Percentiles rank a stretch among this genome's conserved stretches.
These are phyloP conservation scores for Talaromyces trachyspermus DNA, from an alignment of 495 filamentous ascomycete genomes.

Conservation along the genomic window DNA sequence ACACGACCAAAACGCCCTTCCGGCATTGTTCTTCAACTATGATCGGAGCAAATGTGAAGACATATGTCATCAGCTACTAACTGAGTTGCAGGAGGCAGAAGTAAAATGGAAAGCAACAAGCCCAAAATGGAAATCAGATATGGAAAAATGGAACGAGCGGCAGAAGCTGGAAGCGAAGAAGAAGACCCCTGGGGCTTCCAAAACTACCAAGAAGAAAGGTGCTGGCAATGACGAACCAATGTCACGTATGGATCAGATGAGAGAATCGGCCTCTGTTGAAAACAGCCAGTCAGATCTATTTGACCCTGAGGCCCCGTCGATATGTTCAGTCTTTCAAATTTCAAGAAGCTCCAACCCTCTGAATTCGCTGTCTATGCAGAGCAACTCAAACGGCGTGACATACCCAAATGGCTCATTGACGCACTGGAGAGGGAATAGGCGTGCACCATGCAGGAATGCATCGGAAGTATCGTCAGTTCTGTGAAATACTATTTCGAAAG, in stretches of 20 bases:
- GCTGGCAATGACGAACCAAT: conserved; percentile 32
- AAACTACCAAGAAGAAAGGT: conserved; percentile 28
- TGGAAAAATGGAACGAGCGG: conserved; percentile 47
- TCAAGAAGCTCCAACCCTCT: conserved; percentile 37
- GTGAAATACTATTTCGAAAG: conserved; percentile 54
- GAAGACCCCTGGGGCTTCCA: conserved; percentile 25
- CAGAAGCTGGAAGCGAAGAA: conserved; percentile 32
- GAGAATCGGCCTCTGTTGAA: conserved; percentile 48
- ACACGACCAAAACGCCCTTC: conserved; percentile 55
- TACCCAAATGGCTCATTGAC: conserved; percentile 41
- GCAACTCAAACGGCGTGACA: conserved; percentile 35
- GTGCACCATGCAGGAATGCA: conserved; percentile 77
- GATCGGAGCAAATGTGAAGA: conserved; percentile 56
- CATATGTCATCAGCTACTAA: conserved; percentile 39
- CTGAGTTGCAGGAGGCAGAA: conserved; percentile 47
- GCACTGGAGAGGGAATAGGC: conserved; percentile 60
- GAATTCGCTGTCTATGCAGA: conserved; percentile 46
- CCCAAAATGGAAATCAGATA: conserved; percentile 49
- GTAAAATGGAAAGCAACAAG: conserved; percentile 45
- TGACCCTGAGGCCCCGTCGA: conserved; percentile 54
- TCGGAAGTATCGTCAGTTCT: conserved; percentile 60
- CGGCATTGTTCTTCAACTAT: conserved; percentile 72
- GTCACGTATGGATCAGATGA: conserved; percentile 44
- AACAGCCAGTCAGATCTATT: conserved; percentile 51
- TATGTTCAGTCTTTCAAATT: conserved; percentile 59